A percentile compares a stretch with the other conserved stretches of the same genome.
These are phyloP conservation scores for Neonectria sp. DNA, from an alignment of 2,329 filamentous ascomycete species.

Conservation along the genomic window DNA sequence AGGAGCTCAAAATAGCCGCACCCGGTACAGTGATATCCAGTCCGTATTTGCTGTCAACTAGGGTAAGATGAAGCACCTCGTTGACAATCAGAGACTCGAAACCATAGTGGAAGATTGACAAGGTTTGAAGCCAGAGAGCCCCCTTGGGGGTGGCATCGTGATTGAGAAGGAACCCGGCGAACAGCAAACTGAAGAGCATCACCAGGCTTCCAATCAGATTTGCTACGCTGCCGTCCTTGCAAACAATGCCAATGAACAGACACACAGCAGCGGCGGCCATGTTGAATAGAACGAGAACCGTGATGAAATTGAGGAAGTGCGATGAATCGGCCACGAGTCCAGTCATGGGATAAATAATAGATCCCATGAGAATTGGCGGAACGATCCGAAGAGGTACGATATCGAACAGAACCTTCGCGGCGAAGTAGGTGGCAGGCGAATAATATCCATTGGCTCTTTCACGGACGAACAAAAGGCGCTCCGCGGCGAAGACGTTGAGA, in stretches of 20 bases:
- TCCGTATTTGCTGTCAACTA: conserved; percentile 95
- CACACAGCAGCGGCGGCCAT: conserved; percentile 94
- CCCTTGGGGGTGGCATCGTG: conserved; percentile 91
- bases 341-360: conserved; percentile 98
- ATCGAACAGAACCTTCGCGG: conserved; percentile 97
- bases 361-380: conserved; percentile 93
- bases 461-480: conserved; percentile 90
- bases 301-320: conserved; percentile 92
- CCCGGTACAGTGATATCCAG: conserved; percentile 97
- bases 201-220: conserved; percentile 95
- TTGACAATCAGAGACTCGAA: conserved; percentile 98
- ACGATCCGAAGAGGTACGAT: conserved; percentile 95
- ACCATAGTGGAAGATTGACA: conserved; percentile 98
- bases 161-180: conserved; percentile 94
- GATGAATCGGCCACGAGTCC: conserved; percentile 85
- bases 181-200: conserved; percentile 97
- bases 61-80: conserved; percentile 90
- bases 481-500: conserved; percentile 92
- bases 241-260: conserved; percentile 95
- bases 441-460: conserved; percentile 99
- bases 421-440: conserved; percentile 92
- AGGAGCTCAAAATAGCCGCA: conserved; percentile 92
- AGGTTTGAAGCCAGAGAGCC: conserved; percentile 89
- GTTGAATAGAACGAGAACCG: conserved; percentile 96
- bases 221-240: conserved; percentile 91